Percentiles rank a stretch among this genome's conserved stretches.
These are phyloP conservation scores for Suhomyces wounanorum DNA, from an alignment of 1,139 yeast species.

Conservation along the genomic window DNA sequence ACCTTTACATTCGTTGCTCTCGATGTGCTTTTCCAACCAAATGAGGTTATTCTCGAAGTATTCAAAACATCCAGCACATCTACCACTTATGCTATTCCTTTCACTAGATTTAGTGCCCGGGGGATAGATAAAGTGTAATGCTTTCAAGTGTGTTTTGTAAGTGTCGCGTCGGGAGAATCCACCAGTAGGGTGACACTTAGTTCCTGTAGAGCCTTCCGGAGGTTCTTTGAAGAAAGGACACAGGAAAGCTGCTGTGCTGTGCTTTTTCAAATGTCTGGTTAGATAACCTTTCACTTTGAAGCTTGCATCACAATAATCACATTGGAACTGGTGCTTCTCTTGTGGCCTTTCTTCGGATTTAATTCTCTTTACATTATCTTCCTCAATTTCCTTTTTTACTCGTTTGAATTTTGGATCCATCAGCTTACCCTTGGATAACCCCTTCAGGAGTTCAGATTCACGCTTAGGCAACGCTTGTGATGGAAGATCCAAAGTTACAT, in stretches of 20 bases:
- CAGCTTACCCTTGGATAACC: constrained; percentile 9
- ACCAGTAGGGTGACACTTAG: constrained; percentile 61
- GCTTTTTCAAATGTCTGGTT: constrained; percentile 59
- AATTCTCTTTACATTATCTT: neutral
- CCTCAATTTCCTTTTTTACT: constrained; percentile 7
- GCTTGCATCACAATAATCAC: constrained; percentile 47
- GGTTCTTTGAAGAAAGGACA: constrained; percentile 56
- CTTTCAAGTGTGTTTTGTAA: constrained; percentile 57
- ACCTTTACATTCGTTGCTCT: constrained; percentile 47
- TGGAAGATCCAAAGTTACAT: constrained; percentile 2
- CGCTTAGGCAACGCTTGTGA: neutral
- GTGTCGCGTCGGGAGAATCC: constrained; percentile 62
- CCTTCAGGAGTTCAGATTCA: constrained; percentile 6
- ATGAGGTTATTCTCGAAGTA: constrained; percentile 47
- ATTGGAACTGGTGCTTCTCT: constrained; percentile 26
- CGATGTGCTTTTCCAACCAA: constrained; percentile 56
- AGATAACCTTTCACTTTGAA: constrained; percentile 60
- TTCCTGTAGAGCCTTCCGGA: constrained; percentile 28
- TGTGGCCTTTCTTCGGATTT: neutral
- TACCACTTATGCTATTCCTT: constrained; percentile 46
- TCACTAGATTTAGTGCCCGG: constrained; percentile 55
- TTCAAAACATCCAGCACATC: constrained; percentile 60
- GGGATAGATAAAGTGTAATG: constrained; percentile 60
- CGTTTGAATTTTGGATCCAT: constrained; percentile 6
- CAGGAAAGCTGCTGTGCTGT: constrained; percentile 51